Evolutionary conservation across 164 flowering plant genomes (phyloP), one percentile per base, ranked within the genome.

Genomic region (Taxillus chinensis): DNA sequence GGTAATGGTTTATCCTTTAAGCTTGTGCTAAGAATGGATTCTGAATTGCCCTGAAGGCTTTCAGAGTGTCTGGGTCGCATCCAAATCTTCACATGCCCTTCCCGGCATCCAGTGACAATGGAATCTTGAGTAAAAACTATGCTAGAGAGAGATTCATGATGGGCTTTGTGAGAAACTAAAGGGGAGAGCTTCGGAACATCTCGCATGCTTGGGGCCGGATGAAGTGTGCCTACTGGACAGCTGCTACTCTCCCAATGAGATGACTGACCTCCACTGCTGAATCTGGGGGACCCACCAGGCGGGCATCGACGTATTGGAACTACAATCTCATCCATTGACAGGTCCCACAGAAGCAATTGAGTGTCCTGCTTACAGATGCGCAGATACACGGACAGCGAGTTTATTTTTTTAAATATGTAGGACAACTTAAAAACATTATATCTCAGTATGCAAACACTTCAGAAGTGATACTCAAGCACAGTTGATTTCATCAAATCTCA

Each of bases 121-220:
- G 97, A 95, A 62, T 95, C 93, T 57, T 72, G 83, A 14, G 95
- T 87, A 63, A 95, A 95, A 48, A 82, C 59, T 74, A 95, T 61
- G 60, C 95, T 93, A 13, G 99, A 95, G 45, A 95, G 90, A 43
- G 97, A 96, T 56, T 95, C 97, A 0, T 84, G 74, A 70, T 90
- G 93, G 12, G 87, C 96, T 13, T 93, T 96, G 63, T 95, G 99
- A 45, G 86, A 83, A 41, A 86, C 90, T 38, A 89, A 62, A 5
- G 99, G 97, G 5, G 96, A 89, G 38, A 95, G 79, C 70, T 95
- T 95, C 38, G 97, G 99, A 68, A 95, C 91, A 66, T 95, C 95
- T 67, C 86, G 77, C 80, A 86, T 91, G 74, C 95, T 84, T 59
- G 97, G 99, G 57, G 99, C 89, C 46, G 97, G 84, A 67, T 86